Evolutionary conservation across 495 filamentous ascomycete genomes (phyloP), one percentile per base, ranked within the genome.

Genomic region (Penicillium lividum): DNA sequence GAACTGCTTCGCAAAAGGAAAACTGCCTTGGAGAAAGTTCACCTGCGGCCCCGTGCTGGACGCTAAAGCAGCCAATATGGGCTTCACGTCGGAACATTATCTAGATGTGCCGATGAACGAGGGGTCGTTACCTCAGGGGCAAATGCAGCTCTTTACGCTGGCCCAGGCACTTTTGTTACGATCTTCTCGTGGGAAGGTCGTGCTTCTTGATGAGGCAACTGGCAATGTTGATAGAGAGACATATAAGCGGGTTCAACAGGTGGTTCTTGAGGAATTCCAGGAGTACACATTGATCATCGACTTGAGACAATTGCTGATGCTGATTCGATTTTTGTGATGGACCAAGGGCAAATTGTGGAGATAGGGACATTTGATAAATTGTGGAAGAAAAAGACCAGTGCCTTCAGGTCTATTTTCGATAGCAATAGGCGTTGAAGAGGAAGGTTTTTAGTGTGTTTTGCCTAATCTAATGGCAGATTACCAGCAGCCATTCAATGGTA

Each of bases 31-130:
- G 22, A 51, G 16, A 51, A 38, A 7, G 49, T 51, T 15, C 49
- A 51, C 25, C 31, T 51, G 6, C 33, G 47, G 10, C 6, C 6
- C 11, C 5, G 6, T 22, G 7, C 33, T 51, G 8, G 49, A 51
- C 3, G 7, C 49, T 4, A 34, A 16, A 34, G 30, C 33, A 3
- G 15, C 11, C 1, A 22, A 51, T 27, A 25, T 8, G 6, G 49
- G 49, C 6, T n/a, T 51, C 8, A 18, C 30, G 11, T 15, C 49
- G 11, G 16, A n/a, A 11, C 49, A 11, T 3, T 51, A 38, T 38
- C 49, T 51, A 3, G 31, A 51, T 38, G 13, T 51, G 18, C 31
- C 15, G 31, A 51, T 51, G 49, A 18, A 51, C 5, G 31, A 51
- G 3, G 36, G 49, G 49, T 1, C 49, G 9, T 38, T 51, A 11